These are phyloP conservation scores for Akanthomyces uredinophilus DNA, from an alignment of 2,329 filamentous ascomycete species.

Conservation along the genomic window DNA sequence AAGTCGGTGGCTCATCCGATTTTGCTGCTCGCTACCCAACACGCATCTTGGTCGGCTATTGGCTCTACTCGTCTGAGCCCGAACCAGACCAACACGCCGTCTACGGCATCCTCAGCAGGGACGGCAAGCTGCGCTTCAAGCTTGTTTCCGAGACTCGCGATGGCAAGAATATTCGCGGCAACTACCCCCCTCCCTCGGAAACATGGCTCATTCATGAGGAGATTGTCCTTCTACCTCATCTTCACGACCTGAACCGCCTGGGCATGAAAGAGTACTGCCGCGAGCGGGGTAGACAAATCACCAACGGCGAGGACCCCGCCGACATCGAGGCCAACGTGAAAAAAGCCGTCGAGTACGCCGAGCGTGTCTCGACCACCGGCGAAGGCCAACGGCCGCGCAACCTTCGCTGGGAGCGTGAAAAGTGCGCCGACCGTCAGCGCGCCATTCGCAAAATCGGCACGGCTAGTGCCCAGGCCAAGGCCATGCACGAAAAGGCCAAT, in stretches of 20 bases:
- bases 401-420: conserved; percentile 13
- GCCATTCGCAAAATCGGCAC: conserved; percentile 11
- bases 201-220: conserved; percentile 13
- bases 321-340: conserved; percentile 7
- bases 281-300: conserved; percentile 7
- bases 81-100: conserved; percentile 16
- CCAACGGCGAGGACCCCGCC: background rate
- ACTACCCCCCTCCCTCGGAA: conserved; percentile 4
- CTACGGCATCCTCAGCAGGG: conserved; percentile 14
- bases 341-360: conserved; percentile 12
- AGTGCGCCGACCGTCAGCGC: conserved; percentile 12
- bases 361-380: background rate
- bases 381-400: conserved; percentile 9
- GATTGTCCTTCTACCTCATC: conserved; percentile 6
- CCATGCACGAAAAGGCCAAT: conserved; percentile 6
- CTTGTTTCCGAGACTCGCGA: conserved; percentile 13
- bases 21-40: conserved; percentile 14
- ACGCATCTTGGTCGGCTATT: conserved; percentile 15
- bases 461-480: conserved; percentile 6
- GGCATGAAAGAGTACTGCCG: conserved; percentile 16
- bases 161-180: conserved; percentile 3
- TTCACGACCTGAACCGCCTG: conserved; percentile 12
- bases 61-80: conserved; percentile 12
- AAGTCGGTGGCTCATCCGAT: conserved; percentile 11
- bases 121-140: conserved; percentile 14